Conservation (phyloP, 495 filamentous ascomycete species). For the Penicillium goetzii region DNA sequence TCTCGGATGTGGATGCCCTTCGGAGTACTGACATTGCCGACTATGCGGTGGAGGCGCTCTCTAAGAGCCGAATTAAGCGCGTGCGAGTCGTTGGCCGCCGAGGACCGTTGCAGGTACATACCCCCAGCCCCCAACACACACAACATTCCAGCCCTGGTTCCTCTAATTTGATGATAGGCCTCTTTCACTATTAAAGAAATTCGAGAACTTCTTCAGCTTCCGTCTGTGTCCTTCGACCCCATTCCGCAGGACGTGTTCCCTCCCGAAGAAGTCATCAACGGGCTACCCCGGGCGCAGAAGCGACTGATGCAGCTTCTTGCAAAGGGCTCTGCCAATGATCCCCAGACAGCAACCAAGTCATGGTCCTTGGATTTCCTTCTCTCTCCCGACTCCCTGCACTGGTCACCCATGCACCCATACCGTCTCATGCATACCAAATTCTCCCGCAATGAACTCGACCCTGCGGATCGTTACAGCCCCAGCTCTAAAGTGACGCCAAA, state of each 20-base stretch:
- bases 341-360: constrained; percentile 56
- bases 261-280: constrained; percentile 53
- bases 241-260: constrained; percentile 68
- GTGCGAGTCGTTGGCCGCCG: constrained; percentile 85
- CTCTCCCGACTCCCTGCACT: constrained; percentile 70
- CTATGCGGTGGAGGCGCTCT: constrained; percentile 73
- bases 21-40: constrained; percentile 86
- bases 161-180: constrained; percentile 55
- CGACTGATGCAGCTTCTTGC: constrained; percentile 78
- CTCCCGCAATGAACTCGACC: constrained; percentile 59
- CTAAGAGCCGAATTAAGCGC: constrained; percentile 72
- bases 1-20: constrained; percentile 71
- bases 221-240: constrained; percentile 69
- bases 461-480: constrained; percentile 49
- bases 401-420: constrained; percentile 45
- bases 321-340: constrained; percentile 65
- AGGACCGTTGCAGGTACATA: constrained; percentile 76
- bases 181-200: constrained; percentile 94
- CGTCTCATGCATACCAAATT: constrained; percentile 67
- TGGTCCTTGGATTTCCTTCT: constrained; percentile 87
- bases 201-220: constrained; percentile 83
- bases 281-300: constrained; percentile 71
- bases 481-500: constrained; percentile 48
- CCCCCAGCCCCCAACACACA: background rate
- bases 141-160: background rate